Evolutionary conservation across 2,329 filamentous ascomycete genomes (phyloP).

Genomic region (Ophiostoma ulmi): DNA sequence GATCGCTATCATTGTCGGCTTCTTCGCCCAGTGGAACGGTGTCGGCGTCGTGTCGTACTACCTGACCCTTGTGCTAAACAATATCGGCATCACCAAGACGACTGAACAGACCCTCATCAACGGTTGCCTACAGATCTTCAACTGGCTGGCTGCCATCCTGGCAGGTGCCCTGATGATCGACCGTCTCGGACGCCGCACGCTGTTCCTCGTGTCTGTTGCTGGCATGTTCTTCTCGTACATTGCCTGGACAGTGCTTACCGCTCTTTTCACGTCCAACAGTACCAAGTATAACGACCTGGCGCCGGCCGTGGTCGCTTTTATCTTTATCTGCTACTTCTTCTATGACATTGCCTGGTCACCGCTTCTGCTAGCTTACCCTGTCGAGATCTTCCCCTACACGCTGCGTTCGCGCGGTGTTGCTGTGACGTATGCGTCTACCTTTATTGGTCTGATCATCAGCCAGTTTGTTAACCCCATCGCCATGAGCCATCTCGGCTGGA

Average conservation of each 20-base stretch:
- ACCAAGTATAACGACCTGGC: constrained; percentile 27
- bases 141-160: constrained; percentile 35
- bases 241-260: constrained; percentile 35
- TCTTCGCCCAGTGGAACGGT: constrained; percentile 25
- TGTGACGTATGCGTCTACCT: constrained; percentile 7
- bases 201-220: constrained; percentile 37
- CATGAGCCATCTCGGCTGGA: constrained; percentile 35
- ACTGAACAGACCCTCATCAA: constrained; percentile 32
- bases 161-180: constrained; percentile 39
- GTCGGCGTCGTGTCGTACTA: constrained; percentile 32
- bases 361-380: constrained; percentile 12
- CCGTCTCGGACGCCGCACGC: constrained; percentile 39
- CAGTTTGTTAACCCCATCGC: constrained; percentile 27
- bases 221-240: constrained; percentile 34
- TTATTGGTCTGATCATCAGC: constrained; percentile 14
- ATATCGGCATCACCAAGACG: constrained; percentile 34
- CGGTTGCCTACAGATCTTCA: constrained; percentile 31
- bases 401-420: constrained; percentile 19
- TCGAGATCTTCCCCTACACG: constrained; percentile 22
- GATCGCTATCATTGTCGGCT: constrained; percentile 21
- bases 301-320: constrained; percentile 33
- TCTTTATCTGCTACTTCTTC: constrained; percentile 35
- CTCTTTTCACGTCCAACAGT: constrained; percentile 18
- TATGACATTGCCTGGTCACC: constrained; percentile 32
- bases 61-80: constrained; percentile 35